Evolutionary conservation across 257 asterid species (phyloP), one percentile per base, ranked within the genome.

Genomic region (Voacanga thouarsii): DNA sequence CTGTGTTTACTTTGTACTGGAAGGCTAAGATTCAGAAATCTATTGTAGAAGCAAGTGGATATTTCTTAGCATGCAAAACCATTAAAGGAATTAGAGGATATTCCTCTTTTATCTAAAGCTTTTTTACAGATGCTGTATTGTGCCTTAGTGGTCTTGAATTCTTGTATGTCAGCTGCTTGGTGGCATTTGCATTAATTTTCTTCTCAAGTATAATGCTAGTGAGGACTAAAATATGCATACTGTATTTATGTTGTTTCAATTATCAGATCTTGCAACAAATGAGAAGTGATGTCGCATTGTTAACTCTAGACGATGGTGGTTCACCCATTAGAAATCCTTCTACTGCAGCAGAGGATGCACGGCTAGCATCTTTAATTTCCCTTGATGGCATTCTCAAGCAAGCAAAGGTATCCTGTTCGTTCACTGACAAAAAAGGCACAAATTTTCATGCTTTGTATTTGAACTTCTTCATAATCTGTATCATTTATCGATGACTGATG

Each of bases 321-420:
- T 78, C 95, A 70, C 97, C 97, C 45, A 84, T 93, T 80, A 89
- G 90, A 60, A 89, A 89, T 86, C 97, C 99, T 85, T 93, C 98
- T 45, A 93, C 98, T 80, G 98, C 97, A 65, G 92, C 92, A 12
- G 99, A 96, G 92, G 98, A 96, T 90, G 94, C 99, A 74, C 88
- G 99, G 75, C 87, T 96, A 65, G 99, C 99, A 51, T 96, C 99
- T 74, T 84, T 96, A 80, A 90, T 96, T 78, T 87, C 98, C 80
- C 97, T 96, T 67, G 98, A 93, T 84, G 88, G 94, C 88, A 88
- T 96, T 71, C 77, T 96, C 91, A 96, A 93, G 89, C 92, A 92
- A 89, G 92, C 85, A 90, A 89, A 96, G 99, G 98, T 92, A 74
- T 66, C 71, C 77, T 28, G 75, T 81, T 68, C 19, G 21, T 9